These are phyloP conservation scores for Camelina sativa DNA, from an alignment of 345 rosid species.

Conservation along the genomic window DNA sequence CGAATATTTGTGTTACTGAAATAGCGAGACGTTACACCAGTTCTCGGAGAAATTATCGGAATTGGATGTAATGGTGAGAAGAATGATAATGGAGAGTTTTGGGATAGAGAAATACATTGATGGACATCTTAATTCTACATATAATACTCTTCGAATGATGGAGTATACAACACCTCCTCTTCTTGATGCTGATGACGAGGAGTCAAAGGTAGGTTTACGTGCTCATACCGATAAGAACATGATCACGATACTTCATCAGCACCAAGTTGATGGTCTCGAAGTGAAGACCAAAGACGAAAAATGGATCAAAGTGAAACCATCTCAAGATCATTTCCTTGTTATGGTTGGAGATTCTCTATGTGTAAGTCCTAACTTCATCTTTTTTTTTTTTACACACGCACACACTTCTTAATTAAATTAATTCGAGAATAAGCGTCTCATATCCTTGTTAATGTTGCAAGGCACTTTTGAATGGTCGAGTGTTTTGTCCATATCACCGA, in stretches of 20 bases:
- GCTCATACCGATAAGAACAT: conserved; percentile 63
- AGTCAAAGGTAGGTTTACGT: conserved; percentile 49
- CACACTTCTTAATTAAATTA: background rate
- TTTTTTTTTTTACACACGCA: no score
- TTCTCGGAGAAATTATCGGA: conserved; percentile 42
- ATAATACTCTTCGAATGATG: conserved; percentile 35
- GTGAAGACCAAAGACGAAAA: conserved; percentile 52
- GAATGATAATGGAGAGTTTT: conserved; percentile 65
- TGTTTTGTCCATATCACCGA: conserved; percentile 59
- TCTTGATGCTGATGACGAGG: conserved; percentile 39
- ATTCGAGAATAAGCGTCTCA: no score
- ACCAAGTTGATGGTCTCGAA: conserved; percentile 60
- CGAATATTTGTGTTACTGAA: background rate
- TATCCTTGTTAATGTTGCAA: conserved; percentile 39
- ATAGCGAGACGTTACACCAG: conserved; percentile 39
- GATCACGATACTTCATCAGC: conserved; percentile 60
- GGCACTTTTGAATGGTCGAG: conserved; percentile 73
- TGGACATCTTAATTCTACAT: conserved; percentile 43
- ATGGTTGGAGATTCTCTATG: conserved; percentile 57
- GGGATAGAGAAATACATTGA: conserved; percentile 51
- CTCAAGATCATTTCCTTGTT: conserved; percentile 50
- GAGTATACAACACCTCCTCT: conserved; percentile 23
- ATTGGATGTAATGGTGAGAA: conserved; percentile 52
- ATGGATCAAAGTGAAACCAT: conserved; percentile 57
- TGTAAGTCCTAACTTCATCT: conserved; percentile 40